Base-by-base conservation (phyloP, 2,329 filamentous ascomycete species). In the Plenodomus tracheiphilus region DNA sequence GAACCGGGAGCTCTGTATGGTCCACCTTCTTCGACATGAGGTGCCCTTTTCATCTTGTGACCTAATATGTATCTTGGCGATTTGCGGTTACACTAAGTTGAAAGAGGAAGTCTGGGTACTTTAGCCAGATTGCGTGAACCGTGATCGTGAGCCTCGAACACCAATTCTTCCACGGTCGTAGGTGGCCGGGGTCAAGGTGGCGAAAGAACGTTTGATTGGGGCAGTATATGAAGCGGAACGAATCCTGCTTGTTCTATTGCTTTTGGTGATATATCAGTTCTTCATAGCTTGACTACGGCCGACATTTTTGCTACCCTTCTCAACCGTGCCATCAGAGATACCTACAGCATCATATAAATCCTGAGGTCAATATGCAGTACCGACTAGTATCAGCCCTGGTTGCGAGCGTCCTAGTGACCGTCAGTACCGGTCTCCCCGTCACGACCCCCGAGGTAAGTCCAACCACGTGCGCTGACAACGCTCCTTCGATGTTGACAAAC, bases 341-440 rank as follows among this genome's bases (percentile, higher is more conserved):
- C 22, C 22, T 10, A 25, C 10, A 25, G 22, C 10, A 25, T 25
- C 22, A 25, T 10, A 15, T 8, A 32, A 15, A 32, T 32, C 28
- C 13, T 32, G 6, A 32, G 13, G 15, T 32, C 28, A 32, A 4
- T 4, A 68, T 69, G 66, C 65, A 65, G 39, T 64, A 65, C 55
- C 60, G 56, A 45, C 45, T 65, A 10, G 56, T 65, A 4, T 65
- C 65, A 30, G 53, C 59, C 17, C 51, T 69, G 22, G 62, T 62
- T 46, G 56, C 54, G 34, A 54, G 65, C 43, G 51, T 56, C 25
- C 20, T 69, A 28, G 37, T 66, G 30, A 56, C 53, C 32, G 56
- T 56, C 9, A 56, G 56, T 32, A 61, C 49, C 28, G 61, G 49
- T 3, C 54, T 62, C 10, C 65, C 66, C n/a, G 43, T 69, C n/a